phyloP scores from a whole-genome alignment of 139 green algal species.

The Volvox africanus region DNA sequence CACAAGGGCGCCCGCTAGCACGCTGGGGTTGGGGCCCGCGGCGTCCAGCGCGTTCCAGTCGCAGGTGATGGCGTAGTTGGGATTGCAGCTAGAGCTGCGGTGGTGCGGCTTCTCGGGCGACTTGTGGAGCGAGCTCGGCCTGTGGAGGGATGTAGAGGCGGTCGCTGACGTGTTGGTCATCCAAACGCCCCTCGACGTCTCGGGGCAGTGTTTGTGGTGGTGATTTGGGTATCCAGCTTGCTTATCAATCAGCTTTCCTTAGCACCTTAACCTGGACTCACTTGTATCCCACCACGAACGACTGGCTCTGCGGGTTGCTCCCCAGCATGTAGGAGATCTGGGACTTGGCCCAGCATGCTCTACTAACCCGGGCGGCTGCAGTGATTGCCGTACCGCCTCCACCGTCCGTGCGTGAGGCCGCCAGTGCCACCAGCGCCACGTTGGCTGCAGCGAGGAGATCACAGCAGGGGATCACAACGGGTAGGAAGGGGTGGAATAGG shows the following conservation, averaged over 20 bases:
- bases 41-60: background rate
- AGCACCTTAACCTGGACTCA: background rate
- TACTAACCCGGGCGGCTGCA: background rate
- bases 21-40: conserved; percentile 11
- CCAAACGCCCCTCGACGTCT: background rate
- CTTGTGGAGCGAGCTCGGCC: background rate
- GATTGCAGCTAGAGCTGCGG: conserved; percentile 35
- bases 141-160: background rate
- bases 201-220: too few species aligned
- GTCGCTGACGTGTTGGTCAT: background rate
- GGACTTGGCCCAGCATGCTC: conserved; percentile 13
- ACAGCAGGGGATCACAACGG: background rate
- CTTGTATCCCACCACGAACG: conserved; percentile 35
- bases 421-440: conserved; percentile 12
- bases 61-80: background rate
- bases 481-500: background rate
- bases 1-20: conserved; percentile 60
- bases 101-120: conserved; percentile 16
- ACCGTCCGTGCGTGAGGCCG: background rate
- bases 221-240: too few species aligned
- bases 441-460: conserved; percentile 17
- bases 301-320: conserved; percentile 21
- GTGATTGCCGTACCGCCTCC: background rate
- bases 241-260: too few species aligned
- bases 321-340: conserved; percentile 44